These are phyloP conservation scores for Carex myosuroides DNA, from an alignment of 176 grass and related monocot species.

Conservation along the genomic window DNA sequence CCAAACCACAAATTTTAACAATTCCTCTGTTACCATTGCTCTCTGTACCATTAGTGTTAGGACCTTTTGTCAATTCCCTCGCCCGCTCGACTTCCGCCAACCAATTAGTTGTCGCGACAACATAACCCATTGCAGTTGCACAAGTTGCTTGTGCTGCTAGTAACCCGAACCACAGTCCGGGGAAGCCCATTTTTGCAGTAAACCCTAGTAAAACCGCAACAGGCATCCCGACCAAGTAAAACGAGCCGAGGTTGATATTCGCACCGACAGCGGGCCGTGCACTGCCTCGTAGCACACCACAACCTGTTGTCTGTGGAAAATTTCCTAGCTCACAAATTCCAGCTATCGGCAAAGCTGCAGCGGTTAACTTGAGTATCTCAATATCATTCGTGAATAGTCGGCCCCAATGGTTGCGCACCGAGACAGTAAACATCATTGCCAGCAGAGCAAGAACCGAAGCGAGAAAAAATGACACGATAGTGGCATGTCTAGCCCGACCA, in stretches of 20 bases:
- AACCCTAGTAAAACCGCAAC: slow-evolving; percentile 67
- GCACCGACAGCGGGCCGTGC: slow-evolving; percentile 62
- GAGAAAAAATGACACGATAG: slow-evolving; percentile 35
- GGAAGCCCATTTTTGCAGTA: slow-evolving; percentile 55
- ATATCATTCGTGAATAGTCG: slow-evolving; percentile 70
- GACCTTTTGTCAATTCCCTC: slow-evolving; percentile 50
- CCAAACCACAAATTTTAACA: slow-evolving; percentile 15
- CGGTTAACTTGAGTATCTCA: slow-evolving; percentile 56
- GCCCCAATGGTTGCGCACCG: slow-evolving; percentile 59
- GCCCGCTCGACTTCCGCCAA: slow-evolving; percentile 56
- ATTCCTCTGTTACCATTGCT: slow-evolving; percentile 6
- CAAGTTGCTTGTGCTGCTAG: slow-evolving; percentile 79
- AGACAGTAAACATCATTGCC: slow-evolving; percentile 66
- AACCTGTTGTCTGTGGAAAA: slow-evolving; percentile 84
- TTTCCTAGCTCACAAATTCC: slow-evolving; percentile 97
- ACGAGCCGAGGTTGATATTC: slow-evolving; percentile 80
- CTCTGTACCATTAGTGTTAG: neutral
- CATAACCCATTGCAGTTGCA: slow-evolving; percentile 62
- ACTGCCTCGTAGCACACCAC: slow-evolving; percentile 83
- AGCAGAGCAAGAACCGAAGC: slow-evolving; percentile 38
- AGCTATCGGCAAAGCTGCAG: slow-evolving; percentile 77
- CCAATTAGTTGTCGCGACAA: slow-evolving; percentile 65
- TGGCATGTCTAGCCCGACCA: slow-evolving; percentile 42
- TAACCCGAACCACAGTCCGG: slow-evolving; percentile 83
- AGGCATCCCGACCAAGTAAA: slow-evolving; percentile 97